Evolutionary conservation across 2,329 filamentous ascomycete species (phyloP).

Genomic region (Colletotrichum sansevieriae): DNA sequence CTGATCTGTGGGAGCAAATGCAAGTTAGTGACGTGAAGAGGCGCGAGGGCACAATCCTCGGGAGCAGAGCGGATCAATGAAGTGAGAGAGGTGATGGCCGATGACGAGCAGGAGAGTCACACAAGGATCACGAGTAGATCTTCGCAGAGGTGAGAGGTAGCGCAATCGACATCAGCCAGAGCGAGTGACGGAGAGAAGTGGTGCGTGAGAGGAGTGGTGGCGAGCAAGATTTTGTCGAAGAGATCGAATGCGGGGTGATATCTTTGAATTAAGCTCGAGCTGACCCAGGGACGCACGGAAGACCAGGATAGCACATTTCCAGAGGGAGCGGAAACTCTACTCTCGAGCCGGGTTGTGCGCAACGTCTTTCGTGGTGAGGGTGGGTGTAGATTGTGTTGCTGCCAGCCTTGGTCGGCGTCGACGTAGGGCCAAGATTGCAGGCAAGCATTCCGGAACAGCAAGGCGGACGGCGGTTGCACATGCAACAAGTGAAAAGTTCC

Average conservation of each 20-base stretch:
- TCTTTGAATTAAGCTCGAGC: conserved; percentile 34
- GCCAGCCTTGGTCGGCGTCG: background rate
- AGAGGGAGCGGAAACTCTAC: conserved; percentile 23
- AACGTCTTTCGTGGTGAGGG: conserved; percentile 12
- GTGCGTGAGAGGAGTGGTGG: conserved; percentile 46
- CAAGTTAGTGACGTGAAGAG: conserved; percentile 22
- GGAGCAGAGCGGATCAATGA: background rate
- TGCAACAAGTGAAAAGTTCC: conserved; percentile 15
- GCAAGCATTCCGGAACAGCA: conserved; percentile 15
- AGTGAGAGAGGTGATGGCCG: conserved; percentile 6
- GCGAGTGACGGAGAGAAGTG: conserved; percentile 43
- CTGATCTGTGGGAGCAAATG: conserved; percentile 27
- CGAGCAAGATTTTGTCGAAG: conserved; percentile 33
- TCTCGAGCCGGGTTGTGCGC: conserved; percentile 26
- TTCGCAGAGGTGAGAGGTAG: background rate
- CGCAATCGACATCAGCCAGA: background rate
- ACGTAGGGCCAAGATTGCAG: conserved; percentile 16
- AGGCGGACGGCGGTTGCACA: conserved; percentile 11
- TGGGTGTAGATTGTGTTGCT: background rate
- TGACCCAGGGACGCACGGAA: conserved; percentile 30
- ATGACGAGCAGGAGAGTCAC: conserved; percentile 1
- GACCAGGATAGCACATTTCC: conserved; percentile 7
- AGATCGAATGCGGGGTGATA: conserved; percentile 34
- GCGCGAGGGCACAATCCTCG: background rate
- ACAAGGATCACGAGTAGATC: conserved; percentile 1